phyloP scores from a whole-genome alignment of 169 alveolate species.

The Cryptosporidium baileyi region DNA sequence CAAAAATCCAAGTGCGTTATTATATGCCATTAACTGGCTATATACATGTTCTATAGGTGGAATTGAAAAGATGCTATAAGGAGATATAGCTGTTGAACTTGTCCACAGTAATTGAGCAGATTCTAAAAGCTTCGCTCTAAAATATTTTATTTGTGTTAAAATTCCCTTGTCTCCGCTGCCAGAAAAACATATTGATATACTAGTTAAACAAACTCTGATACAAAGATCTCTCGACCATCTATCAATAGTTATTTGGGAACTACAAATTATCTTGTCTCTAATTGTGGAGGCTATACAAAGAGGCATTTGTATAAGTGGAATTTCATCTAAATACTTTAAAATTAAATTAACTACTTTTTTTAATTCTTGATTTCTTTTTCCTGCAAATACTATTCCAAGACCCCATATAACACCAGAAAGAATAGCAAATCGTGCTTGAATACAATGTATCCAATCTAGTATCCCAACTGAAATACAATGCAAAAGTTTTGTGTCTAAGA shows the following conservation, averaged over 20 bases:
- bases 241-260: conserved; percentile 41
- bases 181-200: conserved; percentile 22
- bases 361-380: conserved; percentile 1
- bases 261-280: conserved; percentile 19
- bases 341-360: neutral
- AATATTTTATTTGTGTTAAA: conserved; percentile 19
- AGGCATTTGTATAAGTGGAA: conserved; percentile 56
- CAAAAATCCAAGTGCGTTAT: conserved; percentile 63
- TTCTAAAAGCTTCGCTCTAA: conserved; percentile 27
- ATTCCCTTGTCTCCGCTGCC: conserved; percentile 57
- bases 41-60: conserved; percentile 66
- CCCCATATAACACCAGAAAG: conserved; percentile 58
- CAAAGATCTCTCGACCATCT: conserved; percentile 59
- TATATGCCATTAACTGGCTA: conserved; percentile 66
- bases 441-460: conserved; percentile 64
- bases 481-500: neutral
- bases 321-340: conserved; percentile 21
- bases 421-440: conserved; percentile 54
- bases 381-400: conserved; percentile 56
- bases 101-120: conserved; percentile 62
- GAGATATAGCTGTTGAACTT: conserved; percentile 63
- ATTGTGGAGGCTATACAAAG: conserved; percentile 53
- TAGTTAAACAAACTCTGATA: conserved; percentile 44
- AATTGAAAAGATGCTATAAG: conserved; percentile 46
- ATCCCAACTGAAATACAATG: conserved; percentile 10